Base-by-base conservation (phyloP, 208 protist species). In the Trypanosomatidae sp. region DNA sequence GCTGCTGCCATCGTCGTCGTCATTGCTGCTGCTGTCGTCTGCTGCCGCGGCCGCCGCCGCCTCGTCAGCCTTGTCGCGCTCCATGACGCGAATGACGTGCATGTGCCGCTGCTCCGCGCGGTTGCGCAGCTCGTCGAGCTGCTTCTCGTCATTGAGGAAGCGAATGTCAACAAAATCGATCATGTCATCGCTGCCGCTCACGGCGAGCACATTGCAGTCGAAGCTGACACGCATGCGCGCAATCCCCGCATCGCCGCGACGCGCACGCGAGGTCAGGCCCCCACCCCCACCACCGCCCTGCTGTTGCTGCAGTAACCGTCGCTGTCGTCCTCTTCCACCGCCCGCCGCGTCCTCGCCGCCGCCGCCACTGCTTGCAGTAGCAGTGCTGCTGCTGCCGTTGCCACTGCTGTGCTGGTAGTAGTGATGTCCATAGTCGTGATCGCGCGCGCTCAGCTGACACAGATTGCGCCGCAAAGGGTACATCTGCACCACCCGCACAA, bases 151-250 rank as follows among this genome's bases (percentile, higher is more conserved):
- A 26, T 61, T 84, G 19, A 92, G 50, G 47, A 92, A 92, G 24
- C 62, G 48, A n/a, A 92, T 74, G 48, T 92, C 79, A 2, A 92
- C 79, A 70, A 92, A 92, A 47, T 92, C 77, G 37, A 92, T 80
- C 25, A 89, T 77, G 53, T 74, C 75, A 48, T 92, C 84, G 0
- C 49, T 42, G 2, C 84, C 84, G 39, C 66, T 71, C 11, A 89
- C 84, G 7, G 84, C 84, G 32, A 92, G 68, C 30, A 92, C 42
- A 20, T 58, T 57, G 30, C 65, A 66, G 53, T 92, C 76, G 53
- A 74, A 57, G 26, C 66, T 85, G 6, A 88, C 55, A 18, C 74
- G 56, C 78, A 92, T 92, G 25, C 64, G 59, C 26, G 38, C 71
- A 30, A 92, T 92, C 18, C 64, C 76, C 38, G 87, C 72, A 25